Base-by-base conservation (phyloP, 2,329 filamentous ascomycete genomes). In the Colletotrichum salicis region DNA sequence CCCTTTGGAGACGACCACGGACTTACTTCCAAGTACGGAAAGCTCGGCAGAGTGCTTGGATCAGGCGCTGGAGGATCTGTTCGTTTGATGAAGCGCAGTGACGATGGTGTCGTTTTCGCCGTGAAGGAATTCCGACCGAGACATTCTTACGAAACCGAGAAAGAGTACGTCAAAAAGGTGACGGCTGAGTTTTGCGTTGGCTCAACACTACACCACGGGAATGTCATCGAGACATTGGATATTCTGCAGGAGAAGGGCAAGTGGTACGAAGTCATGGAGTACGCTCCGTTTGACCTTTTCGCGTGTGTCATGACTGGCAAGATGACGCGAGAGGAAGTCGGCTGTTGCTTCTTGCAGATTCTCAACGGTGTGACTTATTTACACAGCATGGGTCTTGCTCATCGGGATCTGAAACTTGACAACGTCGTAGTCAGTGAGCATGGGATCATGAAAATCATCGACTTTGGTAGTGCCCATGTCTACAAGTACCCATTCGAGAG, bases 241-340 rank as follows among this genome's bases (percentile, higher is more conserved):
- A 97, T 99, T 74, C 90, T 99, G 12, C 94, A 97, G 76, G 96
- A 99, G 83, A 96, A 96, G 82, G 91, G 90, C 62, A 95, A 93
- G 75, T 99, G 96, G 94, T 99, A 95, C 78, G 96, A 98, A 79
- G 96, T 99, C 54, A 99, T 99, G 96, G 96, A 99, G 80, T 99
- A 97, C 79, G 96, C 95, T 12, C 96, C 96, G 0, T 99, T 88
- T 78, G 96, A 99, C 80, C 88, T 99, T 35, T 99, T 99, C 80
- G 96, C 96, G 13, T 97, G 97, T 75, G 96, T 99, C 75, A 99
- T 99, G 96, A 98, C 96, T 0, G 96, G 96, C 45, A 97, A 95
- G 83, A 99, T 99, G 96, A 90, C 90, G 52, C 91, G 94, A 71
- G 93, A 97, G 76, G 96, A 99, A 81, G 90, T 98, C 72, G 92